Conservation (phyloP, 2,329 filamentous ascomycete species). For the Cercospora nicotianae region DNA sequence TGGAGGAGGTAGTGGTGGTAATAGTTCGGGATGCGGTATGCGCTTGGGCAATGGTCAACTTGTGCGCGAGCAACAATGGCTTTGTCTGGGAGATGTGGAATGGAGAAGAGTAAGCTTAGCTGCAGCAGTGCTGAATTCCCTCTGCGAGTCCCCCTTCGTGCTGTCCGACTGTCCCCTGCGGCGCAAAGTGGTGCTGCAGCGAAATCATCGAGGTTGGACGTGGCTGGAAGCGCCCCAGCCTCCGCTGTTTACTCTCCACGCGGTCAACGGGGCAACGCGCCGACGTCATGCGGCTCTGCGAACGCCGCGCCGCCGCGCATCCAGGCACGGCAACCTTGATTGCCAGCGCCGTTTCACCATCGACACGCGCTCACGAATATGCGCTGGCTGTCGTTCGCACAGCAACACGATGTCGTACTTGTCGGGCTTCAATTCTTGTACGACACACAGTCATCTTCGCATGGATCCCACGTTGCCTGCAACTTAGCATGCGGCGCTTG, state of each 20-base stretch:
- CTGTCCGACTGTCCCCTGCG: slow-evolving; percentile 8
- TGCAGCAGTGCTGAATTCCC: slow-evolving; percentile 3
- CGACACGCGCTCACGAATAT: background rate
- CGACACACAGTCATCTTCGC: background rate
- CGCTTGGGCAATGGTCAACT: slow-evolving; percentile 8
- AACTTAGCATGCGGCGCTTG: background rate
- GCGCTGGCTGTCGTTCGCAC: background rate
- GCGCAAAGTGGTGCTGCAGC: background rate
- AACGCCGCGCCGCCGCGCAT: background rate
- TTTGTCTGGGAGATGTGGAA: slow-evolving; percentile 1
- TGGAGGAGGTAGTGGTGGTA: background rate
- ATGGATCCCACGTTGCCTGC: background rate
- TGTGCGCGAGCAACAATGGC: slow-evolving; percentile 5
- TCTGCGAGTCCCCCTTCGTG: background rate
- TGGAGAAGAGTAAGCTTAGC: slow-evolving; percentile 8
- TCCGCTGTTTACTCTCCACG: background rate
- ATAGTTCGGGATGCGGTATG: slow-evolving; percentile 7
- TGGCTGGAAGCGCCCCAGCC: slow-evolving; percentile 12
- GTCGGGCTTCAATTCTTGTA: background rate
- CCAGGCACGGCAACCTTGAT: slow-evolving; percentile 6
- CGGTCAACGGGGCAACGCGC: slow-evolving; percentile 2
- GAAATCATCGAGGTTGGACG: slow-evolving; percentile 19
- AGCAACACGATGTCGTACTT: background rate
- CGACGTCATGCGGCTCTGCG: slow-evolving; percentile 15
- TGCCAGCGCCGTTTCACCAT: background rate